These are phyloP conservation scores for Aspergillus ellipticus DNA, from an alignment of 495 filamentous ascomycete genomes.

Conservation along the genomic window DNA sequence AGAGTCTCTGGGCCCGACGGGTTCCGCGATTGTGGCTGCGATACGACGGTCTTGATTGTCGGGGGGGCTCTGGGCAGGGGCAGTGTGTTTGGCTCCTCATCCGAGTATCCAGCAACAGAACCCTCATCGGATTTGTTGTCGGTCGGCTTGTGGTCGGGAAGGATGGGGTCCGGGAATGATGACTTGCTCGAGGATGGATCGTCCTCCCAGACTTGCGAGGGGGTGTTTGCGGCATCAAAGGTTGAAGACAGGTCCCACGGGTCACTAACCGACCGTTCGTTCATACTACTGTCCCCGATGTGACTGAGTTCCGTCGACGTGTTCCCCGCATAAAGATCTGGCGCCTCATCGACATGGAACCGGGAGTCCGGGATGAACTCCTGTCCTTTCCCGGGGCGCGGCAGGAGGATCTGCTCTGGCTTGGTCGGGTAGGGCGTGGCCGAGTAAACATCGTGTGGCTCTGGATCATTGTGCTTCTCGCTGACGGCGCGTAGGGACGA, in stretches of 20 bases:
- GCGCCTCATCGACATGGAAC: slow-evolving; percentile 24
- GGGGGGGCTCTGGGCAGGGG: slow-evolving; percentile 36
- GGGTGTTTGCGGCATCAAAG: slow-evolving; percentile 37
- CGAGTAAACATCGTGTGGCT: slow-evolving; percentile 40
- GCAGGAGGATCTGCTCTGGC: slow-evolving; percentile 48
- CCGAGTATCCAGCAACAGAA: slow-evolving; percentile 30
- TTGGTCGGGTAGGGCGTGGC: slow-evolving; percentile 50
- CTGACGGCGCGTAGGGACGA: slow-evolving; percentile 34
- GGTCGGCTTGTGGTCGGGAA: slow-evolving; percentile 23
- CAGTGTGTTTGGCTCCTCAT: slow-evolving; percentile 37
- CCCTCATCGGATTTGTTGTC: slow-evolving; percentile 20
- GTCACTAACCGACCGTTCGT: slow-evolving; percentile 31
- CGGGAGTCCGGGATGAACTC: slow-evolving; percentile 35
- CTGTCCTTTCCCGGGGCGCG: slow-evolving; percentile 43
- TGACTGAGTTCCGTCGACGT: slow-evolving; percentile 28
- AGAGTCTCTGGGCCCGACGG: slow-evolving; percentile 18
- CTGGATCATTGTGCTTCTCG: slow-evolving; percentile 29
- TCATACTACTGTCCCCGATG: slow-evolving; percentile 26
- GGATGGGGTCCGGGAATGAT: slow-evolving; percentile 31
- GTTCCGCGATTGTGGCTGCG: slow-evolving; percentile 27
- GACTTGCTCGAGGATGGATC: slow-evolving; percentile 43
- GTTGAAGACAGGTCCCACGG: slow-evolving; percentile 43
- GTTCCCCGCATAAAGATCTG: slow-evolving; percentile 18
- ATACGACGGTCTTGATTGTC: slow-evolving; percentile 40
- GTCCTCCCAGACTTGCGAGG: slow-evolving; percentile 44